Percentiles rank a stretch among this genome's conserved stretches.
These are phyloP conservation scores for Rhodamnia rubescens DNA, from an alignment of 345 rosid genomes.

Conservation along the genomic window DNA sequence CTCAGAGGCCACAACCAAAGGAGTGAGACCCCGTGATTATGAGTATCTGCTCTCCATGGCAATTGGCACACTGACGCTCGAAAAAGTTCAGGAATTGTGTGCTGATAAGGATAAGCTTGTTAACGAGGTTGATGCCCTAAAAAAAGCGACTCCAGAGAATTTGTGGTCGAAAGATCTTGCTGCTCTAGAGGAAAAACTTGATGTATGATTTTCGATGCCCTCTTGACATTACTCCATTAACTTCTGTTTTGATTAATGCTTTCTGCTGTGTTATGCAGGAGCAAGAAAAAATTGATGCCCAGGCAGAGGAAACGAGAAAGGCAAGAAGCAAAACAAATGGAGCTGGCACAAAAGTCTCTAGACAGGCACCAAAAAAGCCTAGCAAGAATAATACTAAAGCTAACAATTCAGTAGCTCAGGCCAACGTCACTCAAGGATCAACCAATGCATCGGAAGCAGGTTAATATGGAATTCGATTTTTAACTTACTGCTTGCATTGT, in stretches of 20 bases:
- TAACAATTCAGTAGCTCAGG: slow-evolving; percentile 3
- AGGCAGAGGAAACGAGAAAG: slow-evolving; percentile 22
- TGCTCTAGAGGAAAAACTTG: slow-evolving; percentile 52
- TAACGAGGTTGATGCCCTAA: slow-evolving; percentile 43
- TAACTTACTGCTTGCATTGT: background rate
- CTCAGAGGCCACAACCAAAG: slow-evolving; percentile 8
- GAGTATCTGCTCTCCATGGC: slow-evolving; percentile 80
- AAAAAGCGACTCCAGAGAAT: slow-evolving; percentile 38
- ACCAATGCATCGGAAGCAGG: slow-evolving; percentile 44
- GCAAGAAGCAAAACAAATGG: slow-evolving; percentile 12
- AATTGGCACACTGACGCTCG: slow-evolving; percentile 72
- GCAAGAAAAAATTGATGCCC: slow-evolving; percentile 30
- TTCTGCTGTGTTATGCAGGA: slow-evolving; percentile 26
- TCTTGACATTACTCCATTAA: background rate
- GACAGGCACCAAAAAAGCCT: slow-evolving; percentile 37
- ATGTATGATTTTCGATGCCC: slow-evolving; percentile 31
- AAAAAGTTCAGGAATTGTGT: slow-evolving; percentile 62
- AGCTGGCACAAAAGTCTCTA: slow-evolving; percentile 25
- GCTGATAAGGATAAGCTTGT: slow-evolving; percentile 49
- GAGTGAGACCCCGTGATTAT: slow-evolving; percentile 43
- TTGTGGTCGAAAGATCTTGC: slow-evolving; percentile 75
- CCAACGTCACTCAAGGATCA: slow-evolving; percentile 7
- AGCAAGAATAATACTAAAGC: slow-evolving; percentile 37
- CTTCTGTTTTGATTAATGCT: background rate
- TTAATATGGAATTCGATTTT: slow-evolving; percentile 1